Percentiles rank a stretch among this genome's conserved stretches.
Conservation (phyloP, 2,329 filamentous ascomycete genomes). For the Calonectria leucothoes region DNA sequence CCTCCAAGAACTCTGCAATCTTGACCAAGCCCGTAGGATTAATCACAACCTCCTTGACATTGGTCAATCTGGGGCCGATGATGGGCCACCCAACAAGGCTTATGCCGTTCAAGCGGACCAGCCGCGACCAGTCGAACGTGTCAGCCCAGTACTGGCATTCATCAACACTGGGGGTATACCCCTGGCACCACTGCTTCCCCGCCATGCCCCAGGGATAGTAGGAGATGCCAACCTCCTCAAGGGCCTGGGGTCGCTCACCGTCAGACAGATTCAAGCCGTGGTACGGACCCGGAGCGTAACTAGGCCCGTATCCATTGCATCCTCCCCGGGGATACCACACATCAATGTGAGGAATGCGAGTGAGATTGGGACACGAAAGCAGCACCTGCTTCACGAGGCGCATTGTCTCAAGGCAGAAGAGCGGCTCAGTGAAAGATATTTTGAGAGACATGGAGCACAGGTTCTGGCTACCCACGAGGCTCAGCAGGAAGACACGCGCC, state of each 20-base stretch:
- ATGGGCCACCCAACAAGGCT: neutral
- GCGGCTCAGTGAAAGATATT: constrained; percentile 8
- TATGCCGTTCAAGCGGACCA: constrained; percentile 13
- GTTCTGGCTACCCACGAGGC: constrained; percentile 4
- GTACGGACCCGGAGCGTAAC: neutral
- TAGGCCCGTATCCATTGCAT: constrained; percentile 3
- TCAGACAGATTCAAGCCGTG: constrained; percentile 6
- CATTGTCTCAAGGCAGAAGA: constrained; percentile 20
- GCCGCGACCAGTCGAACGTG: constrained; percentile 22
- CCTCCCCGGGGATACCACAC: constrained; percentile 14
- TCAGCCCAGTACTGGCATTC: constrained; percentile 20
- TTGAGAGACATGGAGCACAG: constrained; percentile 4
- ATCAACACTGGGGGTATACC: constrained; percentile 5
- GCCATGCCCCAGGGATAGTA: constrained; percentile 18
- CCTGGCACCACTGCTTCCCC: neutral
- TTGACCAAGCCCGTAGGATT: neutral
- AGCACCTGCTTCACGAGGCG: constrained; percentile 19
- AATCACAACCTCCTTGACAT: constrained; percentile 12
- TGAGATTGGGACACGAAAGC: constrained; percentile 23
- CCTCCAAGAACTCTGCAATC: neutral
- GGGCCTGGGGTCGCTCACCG: constrained; percentile 10
- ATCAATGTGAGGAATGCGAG: constrained; percentile 1
- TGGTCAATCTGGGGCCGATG: constrained; percentile 14
- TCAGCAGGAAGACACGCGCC: constrained; percentile 6
- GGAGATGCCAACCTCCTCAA: constrained; percentile 20